phyloP scores from a whole-genome alignment of 2,329 filamentous ascomycete genomes.

The Cryphonectria carpinicola region DNA sequence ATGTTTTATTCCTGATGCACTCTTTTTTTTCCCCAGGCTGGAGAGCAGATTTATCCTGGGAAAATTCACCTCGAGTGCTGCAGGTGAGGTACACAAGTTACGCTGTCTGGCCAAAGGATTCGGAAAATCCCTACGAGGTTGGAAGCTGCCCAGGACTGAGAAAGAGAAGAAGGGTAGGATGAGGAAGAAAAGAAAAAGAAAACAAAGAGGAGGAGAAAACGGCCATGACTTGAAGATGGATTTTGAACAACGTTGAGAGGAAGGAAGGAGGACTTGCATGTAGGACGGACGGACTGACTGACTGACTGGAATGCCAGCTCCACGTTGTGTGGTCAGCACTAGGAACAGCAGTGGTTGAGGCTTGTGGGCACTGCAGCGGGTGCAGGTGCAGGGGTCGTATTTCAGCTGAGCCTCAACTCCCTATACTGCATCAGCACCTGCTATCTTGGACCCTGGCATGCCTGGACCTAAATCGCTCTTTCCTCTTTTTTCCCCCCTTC shows the following conservation, averaged over 20 bases:
- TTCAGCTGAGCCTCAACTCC: slow-evolving; percentile 28
- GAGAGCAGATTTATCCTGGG: no score
- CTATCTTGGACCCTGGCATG: background rate
- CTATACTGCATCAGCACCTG: background rate
- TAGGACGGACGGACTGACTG: background rate
- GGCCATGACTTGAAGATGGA: background rate
- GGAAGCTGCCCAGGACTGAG: no score
- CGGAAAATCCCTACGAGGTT: background rate
- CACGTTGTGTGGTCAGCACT: slow-evolving; percentile 25
- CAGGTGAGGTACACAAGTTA: background rate
- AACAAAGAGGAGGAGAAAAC: background rate
- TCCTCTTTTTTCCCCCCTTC: no score
- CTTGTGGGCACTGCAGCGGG: slow-evolving; percentile 16
- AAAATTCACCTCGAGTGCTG: background rate
- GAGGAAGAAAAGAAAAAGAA: background rate
- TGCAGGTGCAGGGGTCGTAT: slow-evolving; percentile 16
- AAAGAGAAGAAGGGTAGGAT: background rate
- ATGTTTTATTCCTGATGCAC: background rate
- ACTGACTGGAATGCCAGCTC: slow-evolving; percentile 4
- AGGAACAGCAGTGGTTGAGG: slow-evolving; percentile 20
- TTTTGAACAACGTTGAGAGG: background rate
- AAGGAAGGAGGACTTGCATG: background rate
- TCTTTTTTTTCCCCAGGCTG: background rate
- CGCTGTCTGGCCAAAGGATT: no score
- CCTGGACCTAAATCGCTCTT: background rate